phyloP scores from a whole-genome alignment of 73 alveolate genomes.

The Blepharisma stoltei region DNA sequence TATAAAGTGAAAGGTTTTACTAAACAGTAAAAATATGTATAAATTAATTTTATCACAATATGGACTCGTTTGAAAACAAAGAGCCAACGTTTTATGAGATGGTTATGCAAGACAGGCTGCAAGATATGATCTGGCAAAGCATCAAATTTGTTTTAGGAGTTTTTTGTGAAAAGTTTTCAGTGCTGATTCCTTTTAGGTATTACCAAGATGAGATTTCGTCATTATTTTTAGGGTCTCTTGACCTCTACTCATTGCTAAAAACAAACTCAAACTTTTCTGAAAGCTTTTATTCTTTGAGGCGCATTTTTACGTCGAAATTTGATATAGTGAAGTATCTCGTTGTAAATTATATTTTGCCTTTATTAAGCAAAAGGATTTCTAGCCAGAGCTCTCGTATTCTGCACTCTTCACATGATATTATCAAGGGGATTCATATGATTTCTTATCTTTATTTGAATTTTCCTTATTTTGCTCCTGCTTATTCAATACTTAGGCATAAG shows the following conservation, averaged over 20 bases:
- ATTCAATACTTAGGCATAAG: background rate
- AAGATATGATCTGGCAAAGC: constrained; percentile 24
- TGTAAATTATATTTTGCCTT: constrained; percentile 1
- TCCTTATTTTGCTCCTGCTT: constrained; percentile 1
- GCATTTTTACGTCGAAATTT: background rate
- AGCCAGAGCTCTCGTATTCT: background rate
- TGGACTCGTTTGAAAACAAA: too few relatives aligned
- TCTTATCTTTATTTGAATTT: constrained; percentile 9
- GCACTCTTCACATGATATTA: background rate
- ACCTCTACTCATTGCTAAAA: background rate
- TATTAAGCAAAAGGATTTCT: background rate
- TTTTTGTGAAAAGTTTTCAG: background rate
- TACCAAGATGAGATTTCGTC: background rate
- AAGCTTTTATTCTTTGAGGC: constrained; percentile 11
- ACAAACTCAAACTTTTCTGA: constrained; percentile 3
- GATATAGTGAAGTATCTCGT: background rate
- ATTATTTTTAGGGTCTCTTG: background rate
- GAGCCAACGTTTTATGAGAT: constrained; percentile 22
- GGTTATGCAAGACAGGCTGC: constrained; percentile 24
- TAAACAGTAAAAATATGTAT: background rate
- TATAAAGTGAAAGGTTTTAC: background rate
- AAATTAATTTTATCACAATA: too few relatives aligned
- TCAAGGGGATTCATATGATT: background rate
- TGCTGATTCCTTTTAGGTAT: background rate
- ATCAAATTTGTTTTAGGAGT: background rate